Evolutionary conservation across 2,329 filamentous ascomycete genomes (phyloP).

Genomic region (Herpotrichia juniperi): DNA sequence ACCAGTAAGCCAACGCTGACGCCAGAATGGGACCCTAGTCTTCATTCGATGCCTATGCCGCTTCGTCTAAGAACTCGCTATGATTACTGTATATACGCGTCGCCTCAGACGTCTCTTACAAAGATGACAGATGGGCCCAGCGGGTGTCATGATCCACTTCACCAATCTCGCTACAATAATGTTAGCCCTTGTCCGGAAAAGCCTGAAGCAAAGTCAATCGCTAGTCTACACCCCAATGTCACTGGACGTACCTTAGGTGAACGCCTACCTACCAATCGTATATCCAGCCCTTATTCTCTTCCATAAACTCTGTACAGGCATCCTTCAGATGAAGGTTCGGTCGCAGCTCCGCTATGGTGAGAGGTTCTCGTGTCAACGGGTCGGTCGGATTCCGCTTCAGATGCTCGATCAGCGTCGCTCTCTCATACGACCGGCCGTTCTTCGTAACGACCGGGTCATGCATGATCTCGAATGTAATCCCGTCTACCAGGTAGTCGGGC

Average conservation of each 20-base stretch:
- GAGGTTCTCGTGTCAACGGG: constrained; percentile 80
- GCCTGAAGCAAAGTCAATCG: background rate
- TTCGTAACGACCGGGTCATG: constrained; percentile 74
- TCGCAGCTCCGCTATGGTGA: constrained; percentile 72
- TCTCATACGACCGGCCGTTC: constrained; percentile 89
- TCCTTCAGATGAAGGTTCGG: constrained; percentile 82
- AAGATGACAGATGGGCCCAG: constrained; percentile 14
- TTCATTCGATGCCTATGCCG: background rate
- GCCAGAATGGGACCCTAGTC: background rate
- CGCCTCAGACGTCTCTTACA: background rate
- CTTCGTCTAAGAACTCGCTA: background rate
- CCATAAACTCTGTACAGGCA: constrained; percentile 84
- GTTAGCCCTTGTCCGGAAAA: constrained; percentile 1
- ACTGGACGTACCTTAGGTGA: constrained; percentile 12
- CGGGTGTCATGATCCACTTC: constrained; percentile 9
- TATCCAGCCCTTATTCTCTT: constrained; percentile 82
- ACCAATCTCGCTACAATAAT: constrained; percentile 6
- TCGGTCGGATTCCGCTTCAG: constrained; percentile 77
- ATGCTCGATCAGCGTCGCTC: constrained; percentile 84
- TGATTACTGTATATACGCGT: background rate
- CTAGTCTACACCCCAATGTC: background rate
- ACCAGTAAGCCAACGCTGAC: background rate
- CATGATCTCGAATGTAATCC: constrained; percentile 77
- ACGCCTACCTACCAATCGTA: constrained; percentile 74
- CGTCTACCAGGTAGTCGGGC: constrained; percentile 78